Evolutionary conservation across 2,329 filamentous ascomycete species (phyloP), one percentile per base, ranked within the genome.

Genomic region (Cordyceps tenuipes): DNA sequence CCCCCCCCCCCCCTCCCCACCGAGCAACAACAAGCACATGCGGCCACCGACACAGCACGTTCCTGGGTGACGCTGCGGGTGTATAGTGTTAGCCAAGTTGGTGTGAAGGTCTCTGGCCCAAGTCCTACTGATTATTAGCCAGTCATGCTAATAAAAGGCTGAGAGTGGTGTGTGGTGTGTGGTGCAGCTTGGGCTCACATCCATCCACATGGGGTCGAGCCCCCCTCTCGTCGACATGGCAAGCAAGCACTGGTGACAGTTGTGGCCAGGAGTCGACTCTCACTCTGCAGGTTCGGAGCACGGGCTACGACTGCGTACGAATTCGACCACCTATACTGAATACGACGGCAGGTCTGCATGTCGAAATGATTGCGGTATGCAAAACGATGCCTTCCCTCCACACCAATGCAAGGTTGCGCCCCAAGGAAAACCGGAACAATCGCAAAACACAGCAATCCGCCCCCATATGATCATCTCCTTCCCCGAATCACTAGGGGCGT

Each of bases 191-290:
- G 48, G 57, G 57, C 57, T 47, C 48, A 59, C 57, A 59, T 59
- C 39, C 56, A 59, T 39, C n/a, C n/a, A n/a, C n/a, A 52, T 34
- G 36, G 48, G 48, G 86, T 26, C 36, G 57, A 26, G 39, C n/a
- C 48, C 48, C 57, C 48, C 57, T 59, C 48, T 52, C 15, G 36
- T 26, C 26, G 34, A 36, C 34, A 4, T 51, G 26, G n/a, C n/a
- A n/a, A n/a, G 21, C 19, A 50, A 43, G 21, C n/a, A 19, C 23
- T 43, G 2, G 7, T 23, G 23, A 34, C n/a, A 48, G 9, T 23
- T 34, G 5, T 34, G 46, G 23, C 17, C 36, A 36, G 15, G 34
- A 34, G 3, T 34, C 56, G 36, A 34, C 8, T 34, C 44, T 12
- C 31, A 17, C n/a, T 8, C 21, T 26, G 21, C 46, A 34, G 47